These are phyloP conservation scores for Entomortierella lignicola DNA, from an alignment of 192 early-diverging fungal genomes.

Conservation along the genomic window DNA sequence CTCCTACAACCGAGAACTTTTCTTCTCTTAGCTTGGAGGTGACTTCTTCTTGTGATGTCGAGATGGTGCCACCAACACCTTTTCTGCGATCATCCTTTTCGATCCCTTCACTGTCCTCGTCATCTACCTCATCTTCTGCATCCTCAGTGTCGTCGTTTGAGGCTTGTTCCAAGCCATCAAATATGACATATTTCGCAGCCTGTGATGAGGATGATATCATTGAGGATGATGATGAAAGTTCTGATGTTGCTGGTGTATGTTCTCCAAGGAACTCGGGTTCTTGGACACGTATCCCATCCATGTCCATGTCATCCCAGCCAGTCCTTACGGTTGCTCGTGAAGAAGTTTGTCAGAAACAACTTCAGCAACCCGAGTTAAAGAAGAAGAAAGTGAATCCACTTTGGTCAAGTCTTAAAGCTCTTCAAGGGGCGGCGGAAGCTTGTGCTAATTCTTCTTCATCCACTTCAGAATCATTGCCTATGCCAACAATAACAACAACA, in stretches of 20 bases:
- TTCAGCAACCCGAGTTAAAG: not conserved
- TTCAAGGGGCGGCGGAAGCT: conserved; percentile 8
- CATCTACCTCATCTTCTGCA: conserved; percentile 26
- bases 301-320: not conserved
- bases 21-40: conserved; percentile 2
- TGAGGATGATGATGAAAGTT: not conserved
- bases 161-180: conserved; percentile 20
- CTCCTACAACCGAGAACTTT: conserved; percentile 30
- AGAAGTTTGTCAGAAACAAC: not conserved
- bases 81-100: conserved; percentile 28
- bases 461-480: not conserved
- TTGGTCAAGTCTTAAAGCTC: conserved; percentile 25
- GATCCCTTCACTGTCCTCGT: conserved; percentile 29
- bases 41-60: conserved; percentile 1
- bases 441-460: not conserved
- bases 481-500: not conserved
- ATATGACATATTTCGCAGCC: conserved; percentile 14
- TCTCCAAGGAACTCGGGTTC: conserved; percentile 44
- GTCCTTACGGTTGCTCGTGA: not conserved
- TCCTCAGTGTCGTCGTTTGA: conserved; percentile 39
- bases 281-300: conserved; percentile 10
- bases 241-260: not conserved
- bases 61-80: conserved; percentile 26
- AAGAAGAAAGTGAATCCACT: conserved; percentile 10
- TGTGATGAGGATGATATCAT: conserved; percentile 29